Conservation (phyloP, 352 stramenopile genomes). For the Globisporangium middletonii region DNA sequence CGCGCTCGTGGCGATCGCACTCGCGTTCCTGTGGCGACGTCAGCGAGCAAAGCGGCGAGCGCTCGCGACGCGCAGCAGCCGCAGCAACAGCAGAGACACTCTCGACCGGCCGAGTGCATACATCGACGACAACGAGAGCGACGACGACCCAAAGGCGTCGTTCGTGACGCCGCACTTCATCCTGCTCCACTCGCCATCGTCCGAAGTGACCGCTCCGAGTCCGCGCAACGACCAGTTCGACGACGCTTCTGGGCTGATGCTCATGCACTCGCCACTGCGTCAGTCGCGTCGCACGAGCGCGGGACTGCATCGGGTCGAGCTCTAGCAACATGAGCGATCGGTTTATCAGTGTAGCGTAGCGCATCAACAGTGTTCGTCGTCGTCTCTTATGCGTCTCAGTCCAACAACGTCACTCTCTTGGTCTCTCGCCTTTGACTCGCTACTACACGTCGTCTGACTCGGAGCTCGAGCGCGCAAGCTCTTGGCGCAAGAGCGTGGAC, state of each 20-base stretch:
- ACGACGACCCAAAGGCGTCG: slow-evolving; percentile 4
- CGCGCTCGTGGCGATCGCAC: background rate
- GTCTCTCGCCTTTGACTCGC: background rate
- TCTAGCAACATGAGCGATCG: background rate
- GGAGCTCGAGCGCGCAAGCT: slow-evolving; percentile 5
- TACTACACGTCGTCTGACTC: background rate
- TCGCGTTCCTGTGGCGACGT: background rate
- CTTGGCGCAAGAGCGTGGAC: slow-evolving; percentile 32
- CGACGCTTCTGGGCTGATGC: background rate
- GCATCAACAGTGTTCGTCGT: too few species aligned
- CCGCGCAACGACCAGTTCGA: background rate
- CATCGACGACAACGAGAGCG: background rate
- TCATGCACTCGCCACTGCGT: background rate
- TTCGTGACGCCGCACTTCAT: slow-evolving; percentile 9
- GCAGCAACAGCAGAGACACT: background rate
- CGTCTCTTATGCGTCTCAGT: too few species aligned
- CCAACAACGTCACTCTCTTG: too few species aligned
- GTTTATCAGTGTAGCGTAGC: too few species aligned
- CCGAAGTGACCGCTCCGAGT: background rate
- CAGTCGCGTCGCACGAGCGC: background rate
- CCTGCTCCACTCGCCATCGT: slow-evolving; percentile 2
- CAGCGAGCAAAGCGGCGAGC: background rate
- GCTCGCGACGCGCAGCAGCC: background rate
- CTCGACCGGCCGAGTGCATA: background rate
- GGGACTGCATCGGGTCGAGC: background rate